Percentiles rank a stretch among this genome's conserved stretches.
These are phyloP conservation scores for Alternaria angustiovoidea DNA, from an alignment of 2,329 filamentous ascomycete species.

Conservation along the genomic window DNA sequence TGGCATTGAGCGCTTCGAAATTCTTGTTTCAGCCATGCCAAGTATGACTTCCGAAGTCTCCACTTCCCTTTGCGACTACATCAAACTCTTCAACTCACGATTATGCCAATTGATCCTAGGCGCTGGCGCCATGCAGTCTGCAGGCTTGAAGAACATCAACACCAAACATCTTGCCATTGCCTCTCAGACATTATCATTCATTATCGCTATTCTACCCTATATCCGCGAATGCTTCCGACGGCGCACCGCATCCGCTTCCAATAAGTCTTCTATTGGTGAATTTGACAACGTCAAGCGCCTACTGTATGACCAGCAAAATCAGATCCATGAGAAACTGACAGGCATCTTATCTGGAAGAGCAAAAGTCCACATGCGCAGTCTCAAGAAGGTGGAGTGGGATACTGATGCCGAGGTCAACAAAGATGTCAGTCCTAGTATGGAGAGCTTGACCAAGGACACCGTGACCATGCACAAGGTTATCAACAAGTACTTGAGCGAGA, in stretches of 20 bases:
- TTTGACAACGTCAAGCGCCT: constrained; percentile 87
- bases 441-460: constrained; percentile 86
- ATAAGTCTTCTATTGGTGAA: constrained; percentile 69
- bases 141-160: constrained; percentile 88
- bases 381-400: constrained; percentile 81
- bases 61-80: constrained; percentile 79
- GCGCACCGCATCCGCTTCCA: constrained; percentile 60
- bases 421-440: constrained; percentile 75
- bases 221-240: constrained; percentile 89
- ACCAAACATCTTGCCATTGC: constrained; percentile 94
- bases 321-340: constrained; percentile 90
- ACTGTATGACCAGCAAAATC: constrained; percentile 88
- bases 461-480: constrained; percentile 83
- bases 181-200: constrained; percentile 86
- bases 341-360: constrained; percentile 89
- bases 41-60: constrained; percentile 88
- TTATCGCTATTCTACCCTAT: constrained; percentile 86
- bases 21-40: constrained; percentile 83
- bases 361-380: constrained; percentile 73
- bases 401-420: constrained; percentile 52
- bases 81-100: constrained; percentile 93
- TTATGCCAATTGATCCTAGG: constrained; percentile 96
- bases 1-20: constrained; percentile 83
- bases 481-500: constrained; percentile 80
- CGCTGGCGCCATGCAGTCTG: constrained; percentile 86